Conservation (phyloP, 2,329 filamentous ascomycete genomes). For the Ciborinia camelliae region DNA sequence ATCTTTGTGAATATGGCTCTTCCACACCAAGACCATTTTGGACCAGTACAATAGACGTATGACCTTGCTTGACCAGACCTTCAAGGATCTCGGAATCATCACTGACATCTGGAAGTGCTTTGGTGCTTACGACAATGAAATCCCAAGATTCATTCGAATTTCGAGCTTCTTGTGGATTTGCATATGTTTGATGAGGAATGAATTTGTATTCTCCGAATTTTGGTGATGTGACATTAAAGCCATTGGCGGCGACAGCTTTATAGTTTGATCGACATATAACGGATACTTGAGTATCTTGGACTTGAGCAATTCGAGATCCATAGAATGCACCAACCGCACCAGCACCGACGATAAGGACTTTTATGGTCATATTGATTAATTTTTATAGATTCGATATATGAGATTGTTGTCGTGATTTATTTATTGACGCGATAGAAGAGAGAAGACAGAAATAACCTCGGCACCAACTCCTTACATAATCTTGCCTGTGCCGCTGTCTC, state of each 20-base stretch:
- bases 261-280: conserved; percentile 75
- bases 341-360: conserved; percentile 62
- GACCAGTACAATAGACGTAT: conserved; percentile 33
- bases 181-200: conserved; percentile 58
- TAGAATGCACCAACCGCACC: conserved; percentile 73
- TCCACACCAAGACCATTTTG: conserved; percentile 38
- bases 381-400: background rate
- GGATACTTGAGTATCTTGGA: conserved; percentile 54
- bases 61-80: conserved; percentile 29
- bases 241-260: conserved; percentile 55
- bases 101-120: conserved; percentile 35
- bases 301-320: conserved; percentile 62
- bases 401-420: background rate
- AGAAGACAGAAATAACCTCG: background rate
- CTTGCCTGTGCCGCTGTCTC: too few species aligned
- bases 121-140: conserved; percentile 36
- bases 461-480: background rate
- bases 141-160: conserved; percentile 42
- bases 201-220: conserved; percentile 67
- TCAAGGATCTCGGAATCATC: conserved; percentile 34
- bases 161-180: conserved; percentile 48
- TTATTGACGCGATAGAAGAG: too few species aligned
- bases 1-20: conserved; percentile 59
- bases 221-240: conserved; percentile 62
- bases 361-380: conserved; percentile 31